Conservation (phyloP, 1,284 basidiomycete species). For the Tilletia walkeri region DNA sequence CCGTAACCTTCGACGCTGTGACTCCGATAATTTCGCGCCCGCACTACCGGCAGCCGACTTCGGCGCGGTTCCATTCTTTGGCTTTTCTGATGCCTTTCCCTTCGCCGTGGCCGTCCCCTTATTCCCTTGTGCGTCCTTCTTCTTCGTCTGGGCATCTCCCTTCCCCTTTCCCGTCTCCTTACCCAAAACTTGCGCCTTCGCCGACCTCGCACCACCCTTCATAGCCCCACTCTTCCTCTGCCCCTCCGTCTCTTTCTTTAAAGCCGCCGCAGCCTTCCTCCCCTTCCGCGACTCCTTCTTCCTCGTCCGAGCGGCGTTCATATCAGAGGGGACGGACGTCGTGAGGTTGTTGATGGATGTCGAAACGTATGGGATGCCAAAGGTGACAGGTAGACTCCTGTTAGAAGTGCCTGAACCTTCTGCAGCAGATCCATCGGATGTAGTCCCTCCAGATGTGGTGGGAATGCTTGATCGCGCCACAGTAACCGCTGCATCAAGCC, state of each 20-base stretch:
- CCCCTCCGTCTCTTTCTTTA: neutral
- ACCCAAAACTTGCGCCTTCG: neutral
- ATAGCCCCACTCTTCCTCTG: neutral
- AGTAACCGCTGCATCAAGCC: slow-evolving; percentile 8
- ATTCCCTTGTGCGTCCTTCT: neutral
- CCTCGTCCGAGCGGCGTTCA: neutral
- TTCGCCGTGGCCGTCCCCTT: neutral
- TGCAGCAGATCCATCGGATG: neutral
- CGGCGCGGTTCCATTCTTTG: neutral
- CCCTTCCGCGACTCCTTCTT: slow-evolving; percentile 20
- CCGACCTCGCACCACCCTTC: neutral
- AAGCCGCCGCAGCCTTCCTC: neutral
- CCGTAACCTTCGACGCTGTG: neutral
- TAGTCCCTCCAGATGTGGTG: neutral
- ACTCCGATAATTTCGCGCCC: neutral
- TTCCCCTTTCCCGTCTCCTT: neutral
- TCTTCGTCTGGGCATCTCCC: neutral
- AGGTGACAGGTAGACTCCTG: neutral
- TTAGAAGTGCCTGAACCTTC: neutral
- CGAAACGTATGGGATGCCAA: neutral
- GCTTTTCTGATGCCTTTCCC: neutral
- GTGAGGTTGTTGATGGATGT: slow-evolving; percentile 21
- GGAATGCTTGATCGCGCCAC: neutral
- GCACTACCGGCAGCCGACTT: neutral
- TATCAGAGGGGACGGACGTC: slow-evolving; percentile 18